Percentiles rank a stretch among this genome's conserved stretches.
Evolutionary conservation across 2,329 filamentous ascomycete species (phyloP).

Genomic region (Trichoderma sp.): DNA sequence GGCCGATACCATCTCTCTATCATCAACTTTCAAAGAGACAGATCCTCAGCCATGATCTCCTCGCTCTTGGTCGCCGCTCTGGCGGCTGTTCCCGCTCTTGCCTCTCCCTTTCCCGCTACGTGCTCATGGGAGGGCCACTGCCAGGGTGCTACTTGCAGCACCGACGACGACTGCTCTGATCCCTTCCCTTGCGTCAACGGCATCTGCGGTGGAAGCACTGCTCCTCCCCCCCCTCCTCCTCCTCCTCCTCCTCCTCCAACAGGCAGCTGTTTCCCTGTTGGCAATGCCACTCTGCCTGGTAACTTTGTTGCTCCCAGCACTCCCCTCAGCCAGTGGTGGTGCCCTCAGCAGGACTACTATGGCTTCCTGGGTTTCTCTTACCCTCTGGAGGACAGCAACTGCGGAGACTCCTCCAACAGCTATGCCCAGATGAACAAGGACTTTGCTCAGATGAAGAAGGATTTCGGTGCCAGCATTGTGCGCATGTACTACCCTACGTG

Average conservation of each 20-base stretch:
- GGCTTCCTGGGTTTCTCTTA: conserved; percentile 26
- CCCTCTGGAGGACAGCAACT: conserved; percentile 23
- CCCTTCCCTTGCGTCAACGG: neutral
- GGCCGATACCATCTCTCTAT: neutral
- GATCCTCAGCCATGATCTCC: conserved; percentile 11
- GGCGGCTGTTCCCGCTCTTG: conserved; percentile 16
- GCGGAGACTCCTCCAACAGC: conserved; percentile 18
- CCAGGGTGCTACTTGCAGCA: neutral
- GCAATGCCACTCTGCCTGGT: conserved; percentile 20
- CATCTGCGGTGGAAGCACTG: neutral
- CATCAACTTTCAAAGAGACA: neutral
- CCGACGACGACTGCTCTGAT: neutral
- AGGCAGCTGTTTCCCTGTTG: conserved; percentile 24
- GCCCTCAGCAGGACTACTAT: conserved; percentile 23
- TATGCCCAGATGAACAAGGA: conserved; percentile 24
- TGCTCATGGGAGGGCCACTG: neutral
- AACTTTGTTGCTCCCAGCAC: conserved; percentile 18
- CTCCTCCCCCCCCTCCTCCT: too few relatives aligned
- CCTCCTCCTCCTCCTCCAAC: too few relatives aligned
- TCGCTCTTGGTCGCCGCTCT: conserved; percentile 18
- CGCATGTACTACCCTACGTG: conserved; percentile 26
- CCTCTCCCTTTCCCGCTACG: conserved; percentile 1
- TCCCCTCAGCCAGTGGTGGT: conserved; percentile 23
- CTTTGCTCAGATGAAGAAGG: conserved; percentile 24
- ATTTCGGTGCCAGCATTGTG: conserved; percentile 24